Conservation (phyloP, 768 basidiomycete species). For the Gloeostereum incarnatum region DNA sequence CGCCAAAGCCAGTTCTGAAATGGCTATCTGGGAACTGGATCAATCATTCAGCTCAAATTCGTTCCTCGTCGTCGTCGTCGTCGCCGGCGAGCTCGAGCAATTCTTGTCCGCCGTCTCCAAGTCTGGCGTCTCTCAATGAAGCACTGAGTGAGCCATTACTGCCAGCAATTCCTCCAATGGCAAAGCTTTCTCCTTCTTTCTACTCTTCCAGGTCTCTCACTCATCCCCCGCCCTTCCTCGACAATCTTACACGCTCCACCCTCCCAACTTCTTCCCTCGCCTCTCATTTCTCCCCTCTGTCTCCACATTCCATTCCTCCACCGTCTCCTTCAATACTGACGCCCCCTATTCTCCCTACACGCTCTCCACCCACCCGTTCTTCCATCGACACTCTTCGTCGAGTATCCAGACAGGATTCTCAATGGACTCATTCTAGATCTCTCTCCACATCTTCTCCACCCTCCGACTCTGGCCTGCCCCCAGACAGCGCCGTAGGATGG, state of each 20-base stretch:
- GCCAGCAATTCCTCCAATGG: constrained; percentile 11
- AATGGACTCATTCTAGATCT: constrained; percentile 17
- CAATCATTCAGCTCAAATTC: too few species aligned
- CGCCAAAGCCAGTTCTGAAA: constrained; percentile 26
- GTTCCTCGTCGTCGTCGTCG: constrained; percentile 23
- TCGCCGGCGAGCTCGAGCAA: constrained; percentile 11
- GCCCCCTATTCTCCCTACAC: constrained; percentile 21
- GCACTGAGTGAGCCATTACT: constrained; percentile 34
- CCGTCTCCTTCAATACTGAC: constrained; percentile 9
- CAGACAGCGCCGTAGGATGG: constrained; percentile 22
- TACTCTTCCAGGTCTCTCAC: constrained; percentile 20
- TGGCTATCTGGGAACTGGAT: too few species aligned
- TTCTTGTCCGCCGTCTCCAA: constrained; percentile 24
- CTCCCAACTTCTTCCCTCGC: constrained; percentile 56
- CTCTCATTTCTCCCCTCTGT: constrained; percentile 36
- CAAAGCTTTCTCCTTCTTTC: constrained; percentile 14
- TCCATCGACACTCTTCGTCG: constrained; percentile 55
- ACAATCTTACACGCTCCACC: constrained; percentile 47
- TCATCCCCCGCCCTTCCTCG: constrained; percentile 42
- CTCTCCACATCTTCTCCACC: constrained; percentile 12
- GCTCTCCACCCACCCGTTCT: constrained; percentile 31
- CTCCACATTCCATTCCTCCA: constrained; percentile 6
- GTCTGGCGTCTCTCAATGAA: constrained; percentile 31
- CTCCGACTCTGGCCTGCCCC: constrained; percentile 10
- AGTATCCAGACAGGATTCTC: constrained; percentile 23